Evolutionary conservation across 192 early-diverging fungal genomes (phyloP).

Genomic region (Endogone sp.): DNA sequence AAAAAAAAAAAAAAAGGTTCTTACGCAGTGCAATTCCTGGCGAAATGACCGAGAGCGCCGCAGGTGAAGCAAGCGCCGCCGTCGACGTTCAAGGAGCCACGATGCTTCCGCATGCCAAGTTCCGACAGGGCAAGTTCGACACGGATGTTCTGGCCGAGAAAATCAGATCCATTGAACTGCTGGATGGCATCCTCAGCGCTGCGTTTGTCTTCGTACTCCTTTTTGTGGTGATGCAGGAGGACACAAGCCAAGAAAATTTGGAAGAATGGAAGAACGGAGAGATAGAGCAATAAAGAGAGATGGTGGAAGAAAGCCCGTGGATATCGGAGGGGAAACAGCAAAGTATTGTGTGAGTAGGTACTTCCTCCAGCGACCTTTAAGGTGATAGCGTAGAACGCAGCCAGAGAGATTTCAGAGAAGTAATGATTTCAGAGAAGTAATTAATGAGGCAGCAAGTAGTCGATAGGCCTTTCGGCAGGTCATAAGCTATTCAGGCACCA

Average conservation of each 20-base stretch:
- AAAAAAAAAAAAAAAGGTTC: neutral
- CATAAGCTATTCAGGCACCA: too few species aligned
- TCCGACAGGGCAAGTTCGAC: constrained; percentile 15
- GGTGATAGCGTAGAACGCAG: neutral
- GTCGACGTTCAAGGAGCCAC: neutral
- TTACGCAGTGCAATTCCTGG: neutral
- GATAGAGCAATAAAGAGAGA: neutral
- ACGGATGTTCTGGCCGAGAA: constrained; percentile 18
- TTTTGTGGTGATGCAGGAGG: constrained; percentile 2
- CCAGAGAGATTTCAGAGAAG: neutral
- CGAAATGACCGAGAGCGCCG: neutral
- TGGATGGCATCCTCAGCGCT: constrained; percentile 18
- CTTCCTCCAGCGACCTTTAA: neutral
- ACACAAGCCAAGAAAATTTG: neutral
- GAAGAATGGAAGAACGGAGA: neutral
- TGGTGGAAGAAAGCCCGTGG: neutral
- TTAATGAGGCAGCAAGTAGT: too few species aligned
- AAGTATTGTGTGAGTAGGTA: neutral
- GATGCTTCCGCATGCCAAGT: neutral
- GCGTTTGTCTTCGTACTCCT: constrained; percentile 26
- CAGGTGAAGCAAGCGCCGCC: neutral
- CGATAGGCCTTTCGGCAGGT: too few species aligned
- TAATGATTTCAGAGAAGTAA: too few species aligned
- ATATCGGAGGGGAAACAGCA: neutral
- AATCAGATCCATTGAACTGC: constrained; percentile 18